Evolutionary conservation across 345 rosid species (phyloP).

Genomic region (Lepidium didymum): DNA sequence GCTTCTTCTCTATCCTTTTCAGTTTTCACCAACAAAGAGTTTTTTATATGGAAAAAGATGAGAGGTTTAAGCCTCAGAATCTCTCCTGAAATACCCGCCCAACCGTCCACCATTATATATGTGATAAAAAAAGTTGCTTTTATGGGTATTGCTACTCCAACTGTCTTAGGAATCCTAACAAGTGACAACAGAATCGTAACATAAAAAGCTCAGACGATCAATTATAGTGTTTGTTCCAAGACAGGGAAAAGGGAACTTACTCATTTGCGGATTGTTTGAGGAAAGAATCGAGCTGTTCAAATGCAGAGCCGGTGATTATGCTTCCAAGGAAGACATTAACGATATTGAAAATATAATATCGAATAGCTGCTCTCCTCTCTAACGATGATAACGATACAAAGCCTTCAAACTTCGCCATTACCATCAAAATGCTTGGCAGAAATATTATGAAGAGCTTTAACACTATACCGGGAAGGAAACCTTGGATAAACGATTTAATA

Average conservation of each 20-base stretch:
- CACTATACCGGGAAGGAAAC: slow-evolving; percentile 82
- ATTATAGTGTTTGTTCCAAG: background rate
- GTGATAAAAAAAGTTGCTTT: slow-evolving; percentile 94
- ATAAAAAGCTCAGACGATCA: background rate
- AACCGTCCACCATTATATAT: slow-evolving; percentile 96
- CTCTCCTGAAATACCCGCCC: slow-evolving; percentile 95
- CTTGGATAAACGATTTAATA: slow-evolving; percentile 70
- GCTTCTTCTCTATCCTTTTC: slow-evolving; percentile 95
- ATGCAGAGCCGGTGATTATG: slow-evolving; percentile 64
- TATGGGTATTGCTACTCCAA: slow-evolving; percentile 81
- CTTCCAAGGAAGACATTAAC: slow-evolving; percentile 82
- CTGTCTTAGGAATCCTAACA: slow-evolving; percentile 67
- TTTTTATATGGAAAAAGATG: slow-evolving; percentile 82
- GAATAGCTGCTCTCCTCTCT: slow-evolving; percentile 82
- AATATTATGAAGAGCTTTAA: slow-evolving; percentile 92
- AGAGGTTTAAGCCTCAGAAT: slow-evolving; percentile 78
- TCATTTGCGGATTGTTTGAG: slow-evolving; percentile 55
- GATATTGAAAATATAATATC: slow-evolving; percentile 72
- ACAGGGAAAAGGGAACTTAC: slow-evolving; percentile 33
- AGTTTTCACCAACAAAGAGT: slow-evolving; percentile 84
- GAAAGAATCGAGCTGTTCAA: slow-evolving; percentile 71
- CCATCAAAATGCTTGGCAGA: slow-evolving; percentile 84
- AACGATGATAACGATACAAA: slow-evolving; percentile 69
- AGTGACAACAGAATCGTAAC: background rate
- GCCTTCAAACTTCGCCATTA: slow-evolving; percentile 95